Evolutionary conservation across 768 basidiomycete species (phyloP).

Genomic region (Nevesoporus exiguus): DNA sequence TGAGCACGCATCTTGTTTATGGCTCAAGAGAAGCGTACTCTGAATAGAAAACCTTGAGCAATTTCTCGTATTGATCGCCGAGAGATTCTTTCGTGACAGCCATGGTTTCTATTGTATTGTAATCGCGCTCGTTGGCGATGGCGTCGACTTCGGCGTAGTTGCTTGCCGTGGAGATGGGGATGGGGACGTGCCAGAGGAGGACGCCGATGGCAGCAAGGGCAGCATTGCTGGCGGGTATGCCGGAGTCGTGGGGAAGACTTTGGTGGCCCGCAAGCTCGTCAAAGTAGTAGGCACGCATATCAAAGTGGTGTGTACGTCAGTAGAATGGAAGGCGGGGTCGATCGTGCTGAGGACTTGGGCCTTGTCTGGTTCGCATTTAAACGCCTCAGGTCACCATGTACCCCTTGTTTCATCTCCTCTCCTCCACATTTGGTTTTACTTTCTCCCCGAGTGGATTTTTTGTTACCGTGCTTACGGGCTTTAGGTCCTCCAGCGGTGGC

Average conservation of each 20-base stretch:
- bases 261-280: slow-evolving; percentile 80
- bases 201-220: slow-evolving; percentile 59
- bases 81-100: slow-evolving; percentile 75
- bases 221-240: slow-evolving; percentile 48
- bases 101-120: slow-evolving; percentile 83
- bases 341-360: not conserved
- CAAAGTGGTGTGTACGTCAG: not conserved
- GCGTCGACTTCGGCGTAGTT: slow-evolving; percentile 52
- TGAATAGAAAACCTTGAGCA: slow-evolving; percentile 78
- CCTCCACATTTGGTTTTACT: not conserved
- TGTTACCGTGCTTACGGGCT: not conserved
- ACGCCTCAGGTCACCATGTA: not conserved
- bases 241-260: slow-evolving; percentile 72
- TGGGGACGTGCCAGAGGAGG: slow-evolving; percentile 62
- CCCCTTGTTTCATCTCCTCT: not conserved
- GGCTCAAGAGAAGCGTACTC: slow-evolving; percentile 49
- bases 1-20: not conserved
- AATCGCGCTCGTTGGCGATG: slow-evolving; percentile 64
- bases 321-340: not conserved
- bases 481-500: not conserved
- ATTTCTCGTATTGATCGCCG: slow-evolving; percentile 76
- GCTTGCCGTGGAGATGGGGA: slow-evolving; percentile 38
- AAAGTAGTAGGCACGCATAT: slow-evolving; percentile 74
- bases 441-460: not conserved
- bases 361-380: not conserved